These are phyloP conservation scores for Chrysanthemum seticuspe DNA, from an alignment of 129 eudicot genomes.

Conservation along the genomic window DNA sequence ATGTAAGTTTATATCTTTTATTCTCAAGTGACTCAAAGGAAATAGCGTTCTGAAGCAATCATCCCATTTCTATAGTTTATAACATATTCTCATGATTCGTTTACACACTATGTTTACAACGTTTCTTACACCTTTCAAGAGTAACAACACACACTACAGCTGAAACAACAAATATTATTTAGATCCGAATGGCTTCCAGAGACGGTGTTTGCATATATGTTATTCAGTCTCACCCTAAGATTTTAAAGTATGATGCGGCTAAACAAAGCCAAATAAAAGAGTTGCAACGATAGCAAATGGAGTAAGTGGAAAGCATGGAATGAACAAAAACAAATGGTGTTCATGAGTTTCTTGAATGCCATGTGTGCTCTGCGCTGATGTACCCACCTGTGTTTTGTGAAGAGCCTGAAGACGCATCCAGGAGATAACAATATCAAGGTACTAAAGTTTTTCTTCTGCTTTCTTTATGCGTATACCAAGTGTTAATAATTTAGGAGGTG, in stretches of 20 bases:
- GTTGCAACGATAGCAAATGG: slow-evolving; percentile 27
- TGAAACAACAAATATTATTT: slow-evolving; percentile 16
- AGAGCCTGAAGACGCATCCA: too few relatives aligned
- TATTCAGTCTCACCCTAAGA: slow-evolving; percentile 59
- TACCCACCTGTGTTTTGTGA: slow-evolving; percentile 45
- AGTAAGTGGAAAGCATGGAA: slow-evolving; percentile 42
- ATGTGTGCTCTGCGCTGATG: slow-evolving; percentile 65
- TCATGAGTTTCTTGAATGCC: slow-evolving; percentile 79
- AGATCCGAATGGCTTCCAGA: slow-evolving; percentile 57
- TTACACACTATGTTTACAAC: slow-evolving; percentile 35
- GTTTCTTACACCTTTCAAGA: slow-evolving; percentile 17
- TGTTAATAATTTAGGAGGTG: too few relatives aligned
- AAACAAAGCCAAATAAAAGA: slow-evolving; percentile 35
- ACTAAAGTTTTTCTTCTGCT: too few relatives aligned
- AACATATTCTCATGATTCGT: slow-evolving; percentile 27
- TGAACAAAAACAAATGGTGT: slow-evolving; percentile 56
- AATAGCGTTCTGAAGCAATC: not conserved
- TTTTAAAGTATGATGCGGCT: slow-evolving; percentile 46
- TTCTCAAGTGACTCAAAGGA: too few relatives aligned
- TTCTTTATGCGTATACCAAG: too few relatives aligned
- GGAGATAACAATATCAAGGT: too few relatives aligned
- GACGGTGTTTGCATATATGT: slow-evolving; percentile 61
- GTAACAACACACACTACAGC: slow-evolving; percentile 13
- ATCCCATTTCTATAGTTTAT: not conserved
- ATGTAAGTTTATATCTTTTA: too few relatives aligned